Conservation (phyloP, 257 asterid genomes). For the Forsythia suspensa region DNA sequence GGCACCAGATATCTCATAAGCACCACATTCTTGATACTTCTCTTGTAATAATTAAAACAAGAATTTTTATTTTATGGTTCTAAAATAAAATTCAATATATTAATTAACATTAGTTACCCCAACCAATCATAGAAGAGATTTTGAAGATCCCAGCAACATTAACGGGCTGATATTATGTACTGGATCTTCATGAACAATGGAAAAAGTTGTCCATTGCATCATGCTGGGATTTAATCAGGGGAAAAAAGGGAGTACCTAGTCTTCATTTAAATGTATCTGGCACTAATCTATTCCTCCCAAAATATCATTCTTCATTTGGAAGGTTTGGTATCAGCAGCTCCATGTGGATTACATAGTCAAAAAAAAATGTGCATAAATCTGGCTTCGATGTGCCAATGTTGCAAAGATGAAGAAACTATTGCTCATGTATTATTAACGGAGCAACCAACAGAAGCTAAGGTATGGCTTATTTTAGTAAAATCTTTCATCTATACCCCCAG, state of each 20-base stretch:
- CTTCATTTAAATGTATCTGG: too few species aligned
- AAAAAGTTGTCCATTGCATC: neutral
- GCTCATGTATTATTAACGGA: neutral
- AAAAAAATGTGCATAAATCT: neutral
- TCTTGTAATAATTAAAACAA: neutral
- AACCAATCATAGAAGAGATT: neutral
- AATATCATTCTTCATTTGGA: neutral
- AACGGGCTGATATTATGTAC: neutral
- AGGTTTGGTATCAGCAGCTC: neutral
- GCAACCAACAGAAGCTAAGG: neutral
- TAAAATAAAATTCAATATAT: neutral
- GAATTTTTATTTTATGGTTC: neutral
- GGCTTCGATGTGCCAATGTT: neutral
- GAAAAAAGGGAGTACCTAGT: neutral
- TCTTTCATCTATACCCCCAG: neutral
- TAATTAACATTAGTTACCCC: neutral
- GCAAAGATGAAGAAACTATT: neutral
- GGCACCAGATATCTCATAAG: neutral
- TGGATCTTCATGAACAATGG: neutral
- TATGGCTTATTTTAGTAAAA: neutral
- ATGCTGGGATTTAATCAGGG: neutral
- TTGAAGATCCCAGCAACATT: neutral
- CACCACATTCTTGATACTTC: neutral
- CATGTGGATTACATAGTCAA: neutral
- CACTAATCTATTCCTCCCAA: too few species aligned